Conservation (phyloP, 2,329 filamentous ascomycete species). For the Alternaria atra region DNA sequence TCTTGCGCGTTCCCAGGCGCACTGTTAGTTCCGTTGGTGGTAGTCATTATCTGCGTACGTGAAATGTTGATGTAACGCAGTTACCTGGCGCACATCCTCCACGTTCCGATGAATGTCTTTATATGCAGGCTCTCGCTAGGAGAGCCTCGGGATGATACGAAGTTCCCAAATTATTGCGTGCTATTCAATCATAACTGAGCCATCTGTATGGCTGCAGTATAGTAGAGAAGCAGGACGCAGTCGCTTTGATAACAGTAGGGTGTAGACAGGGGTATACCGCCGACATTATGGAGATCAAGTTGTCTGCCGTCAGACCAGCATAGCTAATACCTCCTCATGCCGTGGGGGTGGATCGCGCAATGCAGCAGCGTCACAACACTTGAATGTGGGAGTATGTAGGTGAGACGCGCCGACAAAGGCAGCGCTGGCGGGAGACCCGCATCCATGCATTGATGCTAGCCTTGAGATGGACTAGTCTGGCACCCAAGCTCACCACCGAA, state of each 20-base stretch:
- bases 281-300: not conserved
- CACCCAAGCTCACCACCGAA: not conserved
- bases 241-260: not conserved
- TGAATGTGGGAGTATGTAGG: not conserved
- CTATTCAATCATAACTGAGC: not conserved
- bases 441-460: not conserved
- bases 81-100: not conserved
- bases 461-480: not conserved
- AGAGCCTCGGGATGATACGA: not conserved
- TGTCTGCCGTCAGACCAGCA: not conserved
- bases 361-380: not conserved
- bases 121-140: not conserved
- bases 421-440: not conserved
- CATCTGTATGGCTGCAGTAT: not conserved
- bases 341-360: not conserved
- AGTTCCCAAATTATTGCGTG: constrained; percentile 6
- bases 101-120: not conserved
- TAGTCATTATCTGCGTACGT: constrained; percentile 11
- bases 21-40: constrained; percentile 17
- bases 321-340: not conserved
- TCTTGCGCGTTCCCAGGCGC: constrained; percentile 22
- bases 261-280: constrained; percentile 1
- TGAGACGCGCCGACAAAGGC: not conserved
- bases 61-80: not conserved
- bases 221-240: not conserved